Evolutionary conservation across 306 rosid genomes (phyloP).

Genomic region (Glycine latifolia): DNA sequence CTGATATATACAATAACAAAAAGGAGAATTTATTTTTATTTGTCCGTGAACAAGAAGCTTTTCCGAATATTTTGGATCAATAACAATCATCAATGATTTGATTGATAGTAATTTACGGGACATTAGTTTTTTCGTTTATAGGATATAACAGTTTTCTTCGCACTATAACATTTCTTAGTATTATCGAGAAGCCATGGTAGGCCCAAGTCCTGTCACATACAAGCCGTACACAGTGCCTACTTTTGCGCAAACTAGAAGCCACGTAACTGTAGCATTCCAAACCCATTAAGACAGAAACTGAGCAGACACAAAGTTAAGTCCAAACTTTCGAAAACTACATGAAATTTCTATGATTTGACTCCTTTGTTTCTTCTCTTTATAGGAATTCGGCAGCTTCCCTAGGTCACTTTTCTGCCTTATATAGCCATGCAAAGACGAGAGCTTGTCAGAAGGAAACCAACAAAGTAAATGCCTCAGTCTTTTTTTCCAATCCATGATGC

Average conservation of each 20-base stretch:
- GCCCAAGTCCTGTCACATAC: not conserved
- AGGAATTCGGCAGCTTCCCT: slow-evolving; percentile 49
- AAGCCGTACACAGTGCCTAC: not conserved
- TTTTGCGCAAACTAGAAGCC: slow-evolving; percentile 44
- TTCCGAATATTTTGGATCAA: not conserved
- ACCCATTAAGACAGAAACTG: slow-evolving; percentile 32
- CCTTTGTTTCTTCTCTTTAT: slow-evolving; percentile 39
- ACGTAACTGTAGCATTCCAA: slow-evolving; percentile 40
- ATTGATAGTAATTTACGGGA: not conserved
- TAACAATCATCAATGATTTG: not conserved
- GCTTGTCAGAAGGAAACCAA: slow-evolving; percentile 19
- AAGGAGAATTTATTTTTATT: no score
- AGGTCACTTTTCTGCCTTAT: not conserved
- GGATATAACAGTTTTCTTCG: not conserved
- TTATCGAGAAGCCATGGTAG: slow-evolving; percentile 2
- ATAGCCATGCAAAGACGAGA: not conserved
- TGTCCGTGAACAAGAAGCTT: not conserved
- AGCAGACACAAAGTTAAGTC: slow-evolving; percentile 42
- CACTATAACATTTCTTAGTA: not conserved
- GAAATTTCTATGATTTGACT: slow-evolving; percentile 53
- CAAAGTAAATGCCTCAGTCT: not conserved
- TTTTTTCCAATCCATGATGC: not conserved
- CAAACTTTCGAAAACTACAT: slow-evolving; percentile 48
- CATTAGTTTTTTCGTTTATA: not conserved
- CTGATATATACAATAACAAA: not conserved